A percentile compares a stretch with the other conserved stretches of the same genome.
These are phyloP conservation scores for Mesostigma viride DNA, from an alignment of 139 green algal genomes.

Conservation along the genomic window DNA sequence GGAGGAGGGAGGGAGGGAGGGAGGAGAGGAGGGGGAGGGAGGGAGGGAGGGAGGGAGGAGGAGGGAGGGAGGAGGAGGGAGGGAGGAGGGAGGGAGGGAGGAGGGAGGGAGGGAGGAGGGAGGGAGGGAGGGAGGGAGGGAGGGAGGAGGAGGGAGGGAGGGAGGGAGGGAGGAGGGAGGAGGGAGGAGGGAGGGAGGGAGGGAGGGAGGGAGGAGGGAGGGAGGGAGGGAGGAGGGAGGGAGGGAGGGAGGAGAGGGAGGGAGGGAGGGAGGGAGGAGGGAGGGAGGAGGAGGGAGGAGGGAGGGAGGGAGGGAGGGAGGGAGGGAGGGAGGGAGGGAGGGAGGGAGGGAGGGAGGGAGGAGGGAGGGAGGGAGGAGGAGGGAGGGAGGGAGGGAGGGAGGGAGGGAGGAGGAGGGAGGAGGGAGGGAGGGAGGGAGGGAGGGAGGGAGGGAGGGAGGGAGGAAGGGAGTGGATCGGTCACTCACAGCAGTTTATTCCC, in stretches of 20 bases:
- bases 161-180: background rate
- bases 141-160: background rate
- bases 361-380: background rate
- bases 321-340: background rate
- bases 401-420: background rate
- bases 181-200: conserved; percentile 2
- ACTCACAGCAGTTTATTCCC: too few relatives aligned
- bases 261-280: too few relatives aligned
- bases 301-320: background rate
- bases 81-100: background rate
- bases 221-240: background rate
- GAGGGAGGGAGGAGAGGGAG: too few relatives aligned
- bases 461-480: too few relatives aligned
- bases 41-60: too few relatives aligned
- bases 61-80: too few relatives aligned
- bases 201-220: background rate
- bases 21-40: too few relatives aligned
- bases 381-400: background rate
- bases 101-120: background rate
- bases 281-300: background rate
- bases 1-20: background rate
- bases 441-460: conserved; percentile 8
- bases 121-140: background rate
- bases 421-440: background rate
- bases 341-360: background rate